These are phyloP conservation scores for Alternaria rosae DNA, from an alignment of 2,329 filamentous ascomycete species.

Conservation along the genomic window DNA sequence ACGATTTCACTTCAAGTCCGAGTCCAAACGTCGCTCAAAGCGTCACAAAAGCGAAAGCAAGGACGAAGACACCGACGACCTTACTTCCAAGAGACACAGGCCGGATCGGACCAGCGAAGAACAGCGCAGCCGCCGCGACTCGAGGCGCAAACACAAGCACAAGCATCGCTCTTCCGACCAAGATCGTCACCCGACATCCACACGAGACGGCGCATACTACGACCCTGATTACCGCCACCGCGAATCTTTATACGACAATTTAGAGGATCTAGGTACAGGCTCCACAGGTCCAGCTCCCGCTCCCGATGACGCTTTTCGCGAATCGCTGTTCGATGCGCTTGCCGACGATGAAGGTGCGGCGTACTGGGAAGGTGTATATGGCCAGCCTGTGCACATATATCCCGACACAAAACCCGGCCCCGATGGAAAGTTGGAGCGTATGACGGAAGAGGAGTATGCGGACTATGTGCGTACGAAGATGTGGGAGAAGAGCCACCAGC, in stretches of 20 bases:
- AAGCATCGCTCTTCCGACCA: slow-evolving; percentile 20
- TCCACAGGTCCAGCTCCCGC: slow-evolving; percentile 59
- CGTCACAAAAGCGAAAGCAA: slow-evolving; percentile 21
- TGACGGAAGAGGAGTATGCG: slow-evolving; percentile 94
- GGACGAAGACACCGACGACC: slow-evolving; percentile 8
- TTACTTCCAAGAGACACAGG: slow-evolving; percentile 21
- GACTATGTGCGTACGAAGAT: slow-evolving; percentile 84
- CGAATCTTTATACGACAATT: slow-evolving; percentile 42
- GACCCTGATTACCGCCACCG: slow-evolving; percentile 41
- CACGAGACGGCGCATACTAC: slow-evolving; percentile 41
- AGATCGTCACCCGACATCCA: slow-evolving; percentile 34
- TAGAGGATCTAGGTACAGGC: slow-evolving; percentile 43
- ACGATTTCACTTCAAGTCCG: slow-evolving; percentile 52
- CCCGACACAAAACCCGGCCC: slow-evolving; percentile 62
- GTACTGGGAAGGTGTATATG: slow-evolving; percentile 97
- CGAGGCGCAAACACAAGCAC: slow-evolving; percentile 29
- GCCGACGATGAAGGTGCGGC: slow-evolving; percentile 94
- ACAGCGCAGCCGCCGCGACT: slow-evolving; percentile 15
- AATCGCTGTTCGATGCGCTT: slow-evolving; percentile 95
- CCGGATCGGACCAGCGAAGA: slow-evolving; percentile 18
- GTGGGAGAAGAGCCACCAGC: slow-evolving; percentile 94
- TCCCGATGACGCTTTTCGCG: slow-evolving; percentile 81
- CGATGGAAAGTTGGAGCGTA: slow-evolving; percentile 72
- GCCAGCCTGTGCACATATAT: slow-evolving; percentile 90
- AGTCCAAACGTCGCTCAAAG: slow-evolving; percentile 30